Base-by-base conservation (phyloP, 1,139 yeast species). In the Pneumocystis sp. region DNA sequence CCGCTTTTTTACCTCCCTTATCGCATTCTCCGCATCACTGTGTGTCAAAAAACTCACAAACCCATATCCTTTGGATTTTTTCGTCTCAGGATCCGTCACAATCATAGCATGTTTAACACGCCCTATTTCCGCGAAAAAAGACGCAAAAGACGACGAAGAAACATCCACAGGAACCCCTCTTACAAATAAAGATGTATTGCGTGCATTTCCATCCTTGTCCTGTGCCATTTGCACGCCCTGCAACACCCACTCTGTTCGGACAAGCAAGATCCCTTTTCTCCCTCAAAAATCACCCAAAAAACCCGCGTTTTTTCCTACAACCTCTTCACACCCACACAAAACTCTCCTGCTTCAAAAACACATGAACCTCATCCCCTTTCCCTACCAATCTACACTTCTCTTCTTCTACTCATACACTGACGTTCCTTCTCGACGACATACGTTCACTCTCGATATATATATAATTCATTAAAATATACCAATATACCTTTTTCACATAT, bases 91-190 rank as follows among this genome's bases (percentile, higher is more conserved):
- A 74, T 93, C 96, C 62, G 81, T 87, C 34, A 95, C 98, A 63
- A 93, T 83, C 63, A 90, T 95, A 3, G 97, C 96, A 76, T 93
- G 98, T 76, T 87, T 90, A 17, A 93, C 95, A 3, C 98, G 98
- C 0, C 89, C 95, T 75, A 90, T 86, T 69, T 89, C 89, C 0
- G 97, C 87, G 73, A 93, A 93, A 76, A 81, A 89, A 90, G 80
- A 50, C 2, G 21, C 7, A 50, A 50, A 50, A 71, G 89, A 85
- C 67, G 89, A 96, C 35, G 86, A 83, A 0, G 95, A 86, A 6
- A 91, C 95, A 64, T 83, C 86, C 68, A 80, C 79, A 1, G 97
- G 97, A 64, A 93, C 79, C 4, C 90, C 81, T 68, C 97, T 82
- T 42, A 93, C 95, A 74, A 91, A 93, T 59, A 93, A 79, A 67